Conservation (phyloP, 306 rosid genomes). For the Sophora flavescens region DNA sequence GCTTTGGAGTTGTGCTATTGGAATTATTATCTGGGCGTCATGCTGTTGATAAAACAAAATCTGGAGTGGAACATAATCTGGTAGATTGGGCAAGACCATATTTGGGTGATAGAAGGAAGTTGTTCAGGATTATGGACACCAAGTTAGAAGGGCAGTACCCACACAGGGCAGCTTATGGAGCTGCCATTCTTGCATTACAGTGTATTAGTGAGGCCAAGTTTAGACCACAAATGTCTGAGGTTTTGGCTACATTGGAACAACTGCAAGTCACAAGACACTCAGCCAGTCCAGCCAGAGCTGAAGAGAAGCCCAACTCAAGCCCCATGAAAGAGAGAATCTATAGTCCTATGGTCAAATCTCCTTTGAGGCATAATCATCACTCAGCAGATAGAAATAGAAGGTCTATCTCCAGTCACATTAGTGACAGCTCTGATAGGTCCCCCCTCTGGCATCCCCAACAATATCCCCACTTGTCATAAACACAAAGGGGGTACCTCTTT, state of each 20-base stretch:
- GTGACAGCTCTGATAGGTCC: constrained; percentile 40
- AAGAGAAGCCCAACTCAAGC: constrained; percentile 38
- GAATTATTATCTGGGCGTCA: constrained; percentile 83
- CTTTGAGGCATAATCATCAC: constrained; percentile 42
- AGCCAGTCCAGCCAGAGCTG: constrained; percentile 52
- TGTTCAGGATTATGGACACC: constrained; percentile 94
- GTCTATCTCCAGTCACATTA: constrained; percentile 9
- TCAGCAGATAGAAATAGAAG: constrained; percentile 31
- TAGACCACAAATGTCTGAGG: constrained; percentile 82
- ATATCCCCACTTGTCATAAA: background rate
- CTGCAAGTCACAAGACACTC: constrained; percentile 60
- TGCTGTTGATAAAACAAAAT: constrained; percentile 73
- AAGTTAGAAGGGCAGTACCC: constrained; percentile 89
- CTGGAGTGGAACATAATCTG: constrained; percentile 72
- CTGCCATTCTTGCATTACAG: constrained; percentile 73
- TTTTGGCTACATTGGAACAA: constrained; percentile 74
- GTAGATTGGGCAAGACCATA: constrained; percentile 89
- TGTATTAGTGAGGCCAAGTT: constrained; percentile 72
- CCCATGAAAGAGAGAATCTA: constrained; percentile 25
- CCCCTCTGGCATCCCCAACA: constrained; percentile 22
- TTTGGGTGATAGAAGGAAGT: constrained; percentile 75
- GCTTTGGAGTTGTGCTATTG: constrained; percentile 91
- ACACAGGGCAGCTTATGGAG: constrained; percentile 71
- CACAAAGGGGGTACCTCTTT: too few species aligned
- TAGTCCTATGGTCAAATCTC: constrained; percentile 23